Conservation (phyloP, 2,329 filamentous ascomycete genomes). For the Dryadomyces quercus-mongolicae region DNA sequence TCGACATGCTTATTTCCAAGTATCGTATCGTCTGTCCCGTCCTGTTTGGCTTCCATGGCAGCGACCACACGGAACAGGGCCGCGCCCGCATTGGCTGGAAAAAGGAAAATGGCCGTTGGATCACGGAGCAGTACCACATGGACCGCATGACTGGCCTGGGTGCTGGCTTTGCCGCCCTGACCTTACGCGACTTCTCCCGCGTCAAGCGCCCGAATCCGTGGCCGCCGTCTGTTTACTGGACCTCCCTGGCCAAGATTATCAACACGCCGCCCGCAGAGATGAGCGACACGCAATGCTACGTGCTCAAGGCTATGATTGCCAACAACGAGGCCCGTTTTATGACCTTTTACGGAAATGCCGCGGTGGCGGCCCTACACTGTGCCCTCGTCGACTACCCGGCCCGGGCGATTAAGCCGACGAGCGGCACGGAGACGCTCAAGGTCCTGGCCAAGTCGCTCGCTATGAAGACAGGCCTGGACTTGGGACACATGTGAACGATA, state of each 20-base stretch:
- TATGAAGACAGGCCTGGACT: conserved; percentile 34
- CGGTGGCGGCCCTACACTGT: conserved; percentile 54
- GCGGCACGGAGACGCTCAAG: conserved; percentile 37
- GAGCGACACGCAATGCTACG: conserved; percentile 60
- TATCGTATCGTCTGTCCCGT: conserved; percentile 70
- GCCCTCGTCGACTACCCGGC: conserved; percentile 65
- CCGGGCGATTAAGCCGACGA: conserved; percentile 32
- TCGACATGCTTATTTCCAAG: conserved; percentile 73
- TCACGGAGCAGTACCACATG: conserved; percentile 60
- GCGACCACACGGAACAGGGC: conserved; percentile 59
- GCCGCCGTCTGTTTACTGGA: conserved; percentile 75
- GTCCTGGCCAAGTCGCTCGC: conserved; percentile 41
- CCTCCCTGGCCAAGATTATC: conserved; percentile 59
- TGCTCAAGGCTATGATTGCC: conserved; percentile 60
- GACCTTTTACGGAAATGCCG: conserved; percentile 67
- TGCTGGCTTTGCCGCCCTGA: conserved; percentile 72
- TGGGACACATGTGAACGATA: conserved; percentile 14
- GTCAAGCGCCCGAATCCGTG: conserved; percentile 59
- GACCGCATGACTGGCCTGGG: conserved; percentile 76
- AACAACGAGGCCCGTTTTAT: conserved; percentile 66
- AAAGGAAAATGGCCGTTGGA: conserved; percentile 45
- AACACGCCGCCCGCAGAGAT: conserved; percentile 58
- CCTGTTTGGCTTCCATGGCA: conserved; percentile 71
- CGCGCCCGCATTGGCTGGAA: conserved; percentile 62
- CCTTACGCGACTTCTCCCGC: conserved; percentile 69